Evolutionary conservation across 768 basidiomycete species (phyloP), one percentile per base, ranked within the genome.

Genomic region (Rhodotorula babjevae): DNA sequence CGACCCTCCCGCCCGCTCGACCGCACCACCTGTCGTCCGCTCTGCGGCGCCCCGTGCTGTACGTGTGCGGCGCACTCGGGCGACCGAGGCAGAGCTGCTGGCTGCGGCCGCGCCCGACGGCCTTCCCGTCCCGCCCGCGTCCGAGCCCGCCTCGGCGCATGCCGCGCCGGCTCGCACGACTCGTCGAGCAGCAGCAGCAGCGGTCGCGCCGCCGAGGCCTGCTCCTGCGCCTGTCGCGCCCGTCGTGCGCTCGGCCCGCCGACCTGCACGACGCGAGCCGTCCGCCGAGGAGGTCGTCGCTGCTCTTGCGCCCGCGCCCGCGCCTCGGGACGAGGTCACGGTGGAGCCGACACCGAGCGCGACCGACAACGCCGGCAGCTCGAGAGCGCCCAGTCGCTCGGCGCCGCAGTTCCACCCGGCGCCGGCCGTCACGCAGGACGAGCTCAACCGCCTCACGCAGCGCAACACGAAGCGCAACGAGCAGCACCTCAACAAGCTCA

Each of bases 391-490:
- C 50, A 25, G 2, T 9, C 53, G 53, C 53, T 2, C n/a, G n/a
- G n/a, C n/a, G n/a, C 53, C 53, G 53, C n/a, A 29, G 33, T 67
- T 67, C 65, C 60, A 36, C 42, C 53, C 74, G 19, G 61, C 63
- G 5, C 77, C 77, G 0, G 36, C 46, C 21, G n/a, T 79, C 21
- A 77, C 75, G 52, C 49, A 64, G 5, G 63, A 69, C 12, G 66
- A 79, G 56, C 61, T 75, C 42, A 65, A 23, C 31, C 64, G 61
- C 12, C 72, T 79, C 42, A 77, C 76, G 25, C 67, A 68, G 46
- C 61, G 72, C 29, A 75, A 79, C 68, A 78, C 78, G 40, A 66
- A 53, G 40, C 58, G 55, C 33, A 79, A 79, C 62, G 57, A 71
- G 47, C 52, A 63, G 21, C 27, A 27, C 10, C 76, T 76, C 72